Percentiles rank a stretch among this genome's conserved stretches.
Conservation (phyloP, 1,139 yeast species). For the Hyphopichia buzzinii region DNA sequence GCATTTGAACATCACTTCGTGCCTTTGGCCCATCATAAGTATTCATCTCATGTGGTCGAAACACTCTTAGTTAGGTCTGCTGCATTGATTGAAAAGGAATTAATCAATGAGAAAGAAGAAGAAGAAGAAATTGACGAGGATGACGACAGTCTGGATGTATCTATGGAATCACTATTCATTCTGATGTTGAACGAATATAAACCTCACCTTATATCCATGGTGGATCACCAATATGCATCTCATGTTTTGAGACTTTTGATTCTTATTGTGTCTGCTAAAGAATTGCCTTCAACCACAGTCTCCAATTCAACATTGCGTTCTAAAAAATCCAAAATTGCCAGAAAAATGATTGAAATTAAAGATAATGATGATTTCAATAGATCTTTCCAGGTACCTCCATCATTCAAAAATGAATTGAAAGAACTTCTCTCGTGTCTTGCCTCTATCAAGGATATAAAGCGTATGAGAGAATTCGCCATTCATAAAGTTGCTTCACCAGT, state of each 20-base stretch:
- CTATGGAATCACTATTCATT: constrained; percentile 65
- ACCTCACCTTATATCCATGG: constrained; percentile 58
- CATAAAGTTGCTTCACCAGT: constrained; percentile 88
- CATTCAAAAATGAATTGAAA: constrained; percentile 64
- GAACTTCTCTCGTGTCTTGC: constrained; percentile 39
- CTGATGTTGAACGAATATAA: constrained; percentile 66
- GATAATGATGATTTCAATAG: constrained; percentile 69
- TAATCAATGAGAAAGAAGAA: constrained; percentile 35
- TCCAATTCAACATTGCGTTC: constrained; percentile 79
- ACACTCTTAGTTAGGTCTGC: constrained; percentile 78
- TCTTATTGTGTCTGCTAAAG: constrained; percentile 72
- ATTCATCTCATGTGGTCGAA: constrained; percentile 91
- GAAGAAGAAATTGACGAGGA: constrained; percentile 31
- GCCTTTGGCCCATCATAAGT: constrained; percentile 81
- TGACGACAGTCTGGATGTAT: constrained; percentile 37
- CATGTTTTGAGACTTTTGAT: constrained; percentile 78
- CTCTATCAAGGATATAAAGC: constrained; percentile 40
- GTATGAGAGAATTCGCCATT: constrained; percentile 70
- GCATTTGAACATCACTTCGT: constrained; percentile 71
- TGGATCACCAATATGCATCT: constrained; percentile 78
- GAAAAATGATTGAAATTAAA: constrained; percentile 87
- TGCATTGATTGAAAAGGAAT: constrained; percentile 71
- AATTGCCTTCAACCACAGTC: constrained; percentile 72
- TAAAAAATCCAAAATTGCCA: constrained; percentile 82
- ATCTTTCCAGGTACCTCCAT: constrained; percentile 67